Evolutionary conservation across 768 basidiomycete species (phyloP).

Genomic region (Hemileccinum rubropunctum): DNA sequence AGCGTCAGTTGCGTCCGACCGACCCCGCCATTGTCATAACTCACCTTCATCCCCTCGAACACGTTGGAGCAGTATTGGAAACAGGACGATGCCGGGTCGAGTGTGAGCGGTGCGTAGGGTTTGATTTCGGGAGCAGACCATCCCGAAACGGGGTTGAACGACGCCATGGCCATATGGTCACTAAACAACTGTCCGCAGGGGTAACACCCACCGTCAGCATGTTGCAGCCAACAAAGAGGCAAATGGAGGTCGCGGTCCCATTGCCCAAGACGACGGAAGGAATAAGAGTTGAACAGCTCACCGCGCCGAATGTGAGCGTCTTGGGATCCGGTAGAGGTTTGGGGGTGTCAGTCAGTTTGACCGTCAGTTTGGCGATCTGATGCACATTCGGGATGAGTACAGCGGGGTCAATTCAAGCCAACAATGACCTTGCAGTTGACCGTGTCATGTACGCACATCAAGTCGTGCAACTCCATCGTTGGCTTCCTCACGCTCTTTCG

Average conservation of each 20-base stretch:
- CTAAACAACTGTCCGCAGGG: constrained; percentile 44
- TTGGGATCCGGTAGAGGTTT: constrained; percentile 52
- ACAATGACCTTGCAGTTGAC: neutral
- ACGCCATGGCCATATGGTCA: constrained; percentile 75
- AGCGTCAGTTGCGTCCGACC: too few species aligned
- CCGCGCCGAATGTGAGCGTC: constrained; percentile 58
- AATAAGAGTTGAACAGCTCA: constrained; percentile 24
- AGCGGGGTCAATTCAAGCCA: neutral
- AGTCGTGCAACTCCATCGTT: constrained; percentile 6
- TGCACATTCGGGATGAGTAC: too few species aligned
- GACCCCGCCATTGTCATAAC: neutral
- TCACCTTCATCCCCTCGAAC: constrained; percentile 71
- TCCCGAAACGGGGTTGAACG: constrained; percentile 60
- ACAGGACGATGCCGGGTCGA: constrained; percentile 55
- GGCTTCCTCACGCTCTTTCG: neutral
- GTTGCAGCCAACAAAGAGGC: neutral
- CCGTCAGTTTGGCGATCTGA: constrained; percentile 55
- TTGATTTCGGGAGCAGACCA: constrained; percentile 75
- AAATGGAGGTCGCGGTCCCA: too few species aligned
- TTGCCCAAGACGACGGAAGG: neutral
- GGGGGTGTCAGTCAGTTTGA: constrained; percentile 43
- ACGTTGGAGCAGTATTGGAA: constrained; percentile 61
- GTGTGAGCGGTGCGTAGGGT: constrained; percentile 57
- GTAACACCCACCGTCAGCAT: neutral
- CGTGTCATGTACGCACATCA: constrained; percentile 16